Base-by-base conservation (phyloP, 2,329 filamentous ascomycete genomes). In the Setomelanomma holmii region DNA sequence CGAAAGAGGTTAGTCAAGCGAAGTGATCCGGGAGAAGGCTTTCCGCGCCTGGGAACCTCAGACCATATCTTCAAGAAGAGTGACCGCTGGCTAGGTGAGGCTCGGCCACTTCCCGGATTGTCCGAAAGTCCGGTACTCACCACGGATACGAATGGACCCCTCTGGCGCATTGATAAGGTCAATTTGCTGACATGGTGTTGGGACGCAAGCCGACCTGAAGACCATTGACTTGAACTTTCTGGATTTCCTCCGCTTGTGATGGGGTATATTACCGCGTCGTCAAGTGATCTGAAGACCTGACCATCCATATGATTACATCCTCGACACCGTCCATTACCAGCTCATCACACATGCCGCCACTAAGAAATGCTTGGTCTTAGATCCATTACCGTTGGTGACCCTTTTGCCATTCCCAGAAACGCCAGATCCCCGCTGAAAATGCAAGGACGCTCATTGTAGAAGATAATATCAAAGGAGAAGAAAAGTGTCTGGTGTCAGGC, bases 211-310 rank as follows among this genome's bases (percentile, higher is more conserved):
- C n/a, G n/a, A n/a, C n/a, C n/a, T n/a, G n/a, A n/a, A n/a, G n/a
- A n/a, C n/a, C n/a, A n/a, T n/a, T n/a, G n/a, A n/a, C n/a, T n/a
- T n/a, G n/a, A n/a, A n/a, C n/a, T n/a, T n/a, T n/a, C n/a, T n/a
- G n/a, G n/a, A n/a, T n/a, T n/a, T n/a, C n/a, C n/a, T n/a, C n/a
- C n/a, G n/a, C 36, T 40, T 20, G n/a, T 40, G 11, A 20, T 6
- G 36, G 36, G 36, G 36, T 40, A 40, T 40, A 40, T 40, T 40
- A 40, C 19, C 19, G 21, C 36, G 21, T 40, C 36, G 21, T 40
- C 3, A 40, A 19, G 27, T 30, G 10, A 14, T 30, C 5, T 30
- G 10, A 14, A 10, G 10, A 30, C 14, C 27, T 14, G 10, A 30
- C 10, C 27, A 14, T 10, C 14, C 10, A 30, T 30, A 30, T 30